Conservation (phyloP, 2,329 filamentous ascomycete species). For the Aspergillus pseudotamarii region DNA sequence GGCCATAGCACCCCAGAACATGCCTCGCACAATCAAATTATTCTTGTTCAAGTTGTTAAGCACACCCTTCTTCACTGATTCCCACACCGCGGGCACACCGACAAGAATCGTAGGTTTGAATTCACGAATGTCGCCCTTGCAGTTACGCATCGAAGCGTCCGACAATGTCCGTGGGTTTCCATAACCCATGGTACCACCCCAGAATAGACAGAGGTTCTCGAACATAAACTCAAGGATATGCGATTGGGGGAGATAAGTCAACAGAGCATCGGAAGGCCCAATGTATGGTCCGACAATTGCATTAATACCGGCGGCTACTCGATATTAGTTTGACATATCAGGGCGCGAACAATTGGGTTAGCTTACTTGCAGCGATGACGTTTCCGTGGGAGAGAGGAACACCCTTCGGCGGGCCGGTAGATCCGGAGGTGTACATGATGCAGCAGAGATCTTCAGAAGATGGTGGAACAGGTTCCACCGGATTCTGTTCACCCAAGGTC, state of each 20-base stretch:
- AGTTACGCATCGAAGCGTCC: slow-evolving; percentile 83
- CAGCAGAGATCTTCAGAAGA: slow-evolving; percentile 78
- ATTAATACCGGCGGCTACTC: slow-evolving; percentile 74
- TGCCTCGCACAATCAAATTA: slow-evolving; percentile 68
- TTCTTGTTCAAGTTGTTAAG: slow-evolving; percentile 74
- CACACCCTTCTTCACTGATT: slow-evolving; percentile 95
- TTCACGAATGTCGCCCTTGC: slow-evolving; percentile 89
- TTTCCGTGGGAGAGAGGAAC: slow-evolving; percentile 79
- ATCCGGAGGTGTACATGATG: slow-evolving; percentile 81
- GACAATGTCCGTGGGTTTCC: slow-evolving; percentile 88
- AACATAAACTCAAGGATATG: slow-evolving; percentile 97
- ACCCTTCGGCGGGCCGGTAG: slow-evolving; percentile 86
- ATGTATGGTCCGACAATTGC: slow-evolving; percentile 77
- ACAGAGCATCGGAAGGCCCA: slow-evolving; percentile 73
- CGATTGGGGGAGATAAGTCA: slow-evolving; percentile 90
- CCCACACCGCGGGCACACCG: slow-evolving; percentile 95
- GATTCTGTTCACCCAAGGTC: slow-evolving; percentile 64
- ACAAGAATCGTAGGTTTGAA: slow-evolving; percentile 87
- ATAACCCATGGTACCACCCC: slow-evolving; percentile 91
- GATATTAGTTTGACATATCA: slow-evolving; percentile 10
- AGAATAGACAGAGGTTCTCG: slow-evolving; percentile 85
- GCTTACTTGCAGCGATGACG: slow-evolving; percentile 74
- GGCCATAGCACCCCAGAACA: slow-evolving; percentile 74
- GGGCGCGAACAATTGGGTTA: neutral
- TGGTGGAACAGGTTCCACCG: slow-evolving; percentile 71